A percentile compares a stretch with the other conserved stretches of the same genome.
Conservation (phyloP, 2,329 filamentous ascomycete species). For the Fusarium bulbicola region DNA sequence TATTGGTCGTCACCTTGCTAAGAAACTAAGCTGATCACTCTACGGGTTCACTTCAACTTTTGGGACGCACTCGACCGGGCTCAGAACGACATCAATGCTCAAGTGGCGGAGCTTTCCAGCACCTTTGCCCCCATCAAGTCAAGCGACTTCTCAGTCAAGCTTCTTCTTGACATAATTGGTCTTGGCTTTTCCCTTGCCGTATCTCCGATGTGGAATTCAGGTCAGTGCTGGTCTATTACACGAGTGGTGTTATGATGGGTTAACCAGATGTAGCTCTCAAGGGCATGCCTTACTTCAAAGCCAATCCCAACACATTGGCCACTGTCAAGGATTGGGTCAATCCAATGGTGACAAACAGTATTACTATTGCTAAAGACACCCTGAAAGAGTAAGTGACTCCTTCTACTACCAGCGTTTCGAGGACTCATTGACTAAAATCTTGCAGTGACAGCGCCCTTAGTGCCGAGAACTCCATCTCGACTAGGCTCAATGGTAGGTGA, state of each 20-base stretch:
- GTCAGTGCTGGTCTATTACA: not conserved
- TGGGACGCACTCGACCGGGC: not conserved
- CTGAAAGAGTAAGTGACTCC: not conserved
- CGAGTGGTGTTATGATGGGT: fast-evolving
- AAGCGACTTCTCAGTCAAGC: not conserved
- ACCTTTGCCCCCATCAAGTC: not conserved
- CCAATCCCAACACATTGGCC: not conserved
- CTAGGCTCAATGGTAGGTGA: not conserved
- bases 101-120: not conserved
- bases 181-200: not conserved
- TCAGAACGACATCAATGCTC: not conserved
- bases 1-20: fast-evolving
- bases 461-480: not conserved
- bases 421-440: not conserved
- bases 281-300: not conserved
- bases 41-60: not conserved
- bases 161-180: not conserved
- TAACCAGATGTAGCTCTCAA: not conserved
- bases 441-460: not conserved
- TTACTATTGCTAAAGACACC: not conserved
- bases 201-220: not conserved
- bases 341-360: not conserved
- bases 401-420: fast-evolving
- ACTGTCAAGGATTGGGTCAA: not conserved
- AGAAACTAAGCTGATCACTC: not conserved